Conservation (phyloP, 106 monocot genomes). For the Dioscorea zingiberensis region DNA sequence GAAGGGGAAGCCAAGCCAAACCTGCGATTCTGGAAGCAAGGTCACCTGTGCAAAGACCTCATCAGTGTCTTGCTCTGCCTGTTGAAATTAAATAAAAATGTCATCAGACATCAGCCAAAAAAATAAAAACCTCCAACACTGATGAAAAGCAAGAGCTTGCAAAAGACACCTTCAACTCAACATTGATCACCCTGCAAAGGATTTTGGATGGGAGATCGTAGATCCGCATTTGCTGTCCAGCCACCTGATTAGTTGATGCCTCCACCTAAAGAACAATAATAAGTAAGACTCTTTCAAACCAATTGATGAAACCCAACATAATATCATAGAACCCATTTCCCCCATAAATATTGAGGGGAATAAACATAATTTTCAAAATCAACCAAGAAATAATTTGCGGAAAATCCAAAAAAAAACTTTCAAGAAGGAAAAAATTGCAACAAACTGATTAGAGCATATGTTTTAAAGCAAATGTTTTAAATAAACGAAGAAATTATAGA, state of each 20-base stretch:
- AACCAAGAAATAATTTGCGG: no score
- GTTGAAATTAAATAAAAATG: neutral
- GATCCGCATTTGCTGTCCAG: conserved; percentile 67
- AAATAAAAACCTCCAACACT: neutral
- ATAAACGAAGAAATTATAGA: no score
- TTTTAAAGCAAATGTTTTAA: no score
- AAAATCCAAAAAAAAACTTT: no score
- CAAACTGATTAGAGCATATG: no score
- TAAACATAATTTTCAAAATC: no score
- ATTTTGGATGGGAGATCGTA: conserved; percentile 80
- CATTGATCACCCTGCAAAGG: conserved; percentile 86
- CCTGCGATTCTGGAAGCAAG: conserved; percentile 64
- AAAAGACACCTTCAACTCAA: conserved; percentile 58
- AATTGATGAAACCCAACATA: neutral
- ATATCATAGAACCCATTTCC: no score
- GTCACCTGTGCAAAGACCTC: conserved; percentile 93
- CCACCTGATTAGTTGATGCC: conserved; percentile 81
- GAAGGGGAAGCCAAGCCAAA: neutral
- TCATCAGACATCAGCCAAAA: no score
- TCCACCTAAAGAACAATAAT: conserved; percentile 46
- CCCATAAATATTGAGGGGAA: no score
- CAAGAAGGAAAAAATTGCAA: no score
- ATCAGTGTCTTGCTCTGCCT: conserved; percentile 91
- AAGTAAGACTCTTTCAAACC: neutral
- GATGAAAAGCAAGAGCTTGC: neutral